Evolutionary conservation across 139 green algal genomes (phyloP).

Genomic region (Eudorina sp.): DNA sequence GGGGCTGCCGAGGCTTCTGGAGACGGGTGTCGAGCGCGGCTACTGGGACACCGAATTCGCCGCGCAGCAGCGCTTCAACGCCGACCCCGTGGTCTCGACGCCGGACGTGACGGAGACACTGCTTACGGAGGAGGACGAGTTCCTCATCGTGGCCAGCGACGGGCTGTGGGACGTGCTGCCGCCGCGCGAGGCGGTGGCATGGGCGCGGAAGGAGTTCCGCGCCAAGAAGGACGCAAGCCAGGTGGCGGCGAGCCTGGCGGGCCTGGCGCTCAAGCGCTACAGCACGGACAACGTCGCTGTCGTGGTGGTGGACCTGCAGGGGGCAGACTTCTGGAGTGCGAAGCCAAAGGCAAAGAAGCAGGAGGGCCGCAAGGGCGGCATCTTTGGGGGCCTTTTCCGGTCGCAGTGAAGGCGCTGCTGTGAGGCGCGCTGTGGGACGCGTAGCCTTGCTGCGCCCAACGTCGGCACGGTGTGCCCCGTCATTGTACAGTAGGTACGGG

Average conservation of each 20-base stretch:
- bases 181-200: slow-evolving; percentile 60
- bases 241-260: slow-evolving; percentile 65
- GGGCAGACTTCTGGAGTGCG: slow-evolving; percentile 32
- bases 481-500: too few species aligned
- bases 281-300: slow-evolving; percentile 73
- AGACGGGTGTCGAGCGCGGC: slow-evolving; percentile 60
- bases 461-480: too few species aligned
- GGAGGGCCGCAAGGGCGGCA: neutral
- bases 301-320: slow-evolving; percentile 70
- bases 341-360: neutral
- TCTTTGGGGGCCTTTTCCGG: slow-evolving; percentile 11
- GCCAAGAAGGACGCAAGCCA: slow-evolving; percentile 42
- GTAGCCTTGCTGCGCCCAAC: too few species aligned
- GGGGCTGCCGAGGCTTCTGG: slow-evolving; percentile 62
- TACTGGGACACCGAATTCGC: slow-evolving; percentile 50
- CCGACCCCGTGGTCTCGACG: slow-evolving; percentile 70
- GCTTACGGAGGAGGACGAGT: slow-evolving; percentile 65
- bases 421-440: too few species aligned
- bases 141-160: slow-evolving; percentile 74
- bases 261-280: slow-evolving; percentile 74
- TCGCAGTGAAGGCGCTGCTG: too few species aligned
- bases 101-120: slow-evolving; percentile 63
- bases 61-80: slow-evolving; percentile 59
- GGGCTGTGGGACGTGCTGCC: slow-evolving; percentile 76
- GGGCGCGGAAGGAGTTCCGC: slow-evolving; percentile 53